Evolutionary conservation across 495 filamentous ascomycete genomes (phyloP).

Genomic region (Lasiosphaeria ovina): DNA sequence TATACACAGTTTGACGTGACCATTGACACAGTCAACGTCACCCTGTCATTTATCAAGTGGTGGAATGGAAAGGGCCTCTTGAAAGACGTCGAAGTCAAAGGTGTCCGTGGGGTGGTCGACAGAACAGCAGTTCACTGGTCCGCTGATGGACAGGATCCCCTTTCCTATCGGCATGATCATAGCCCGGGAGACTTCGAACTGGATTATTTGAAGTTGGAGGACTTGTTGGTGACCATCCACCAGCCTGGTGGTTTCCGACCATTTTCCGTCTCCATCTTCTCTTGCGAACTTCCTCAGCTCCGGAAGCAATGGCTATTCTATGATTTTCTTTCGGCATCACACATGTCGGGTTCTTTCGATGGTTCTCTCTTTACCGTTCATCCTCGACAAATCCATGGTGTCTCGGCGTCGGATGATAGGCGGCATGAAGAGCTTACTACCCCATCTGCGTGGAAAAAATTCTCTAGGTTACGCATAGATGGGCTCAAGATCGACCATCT

Average conservation of each 20-base stretch:
- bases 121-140: constrained; percentile 75
- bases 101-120: constrained; percentile 94
- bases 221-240: constrained; percentile 86
- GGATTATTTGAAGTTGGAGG: constrained; percentile 91
- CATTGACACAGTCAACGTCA: constrained; percentile 92
- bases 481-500: constrained; percentile 93
- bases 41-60: constrained; percentile 96
- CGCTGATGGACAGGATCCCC: constrained; percentile 73
- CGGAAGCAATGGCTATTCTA: constrained; percentile 97
- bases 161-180: constrained; percentile 82
- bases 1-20: constrained; percentile 98
- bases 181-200: constrained; percentile 94
- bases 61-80: constrained; percentile 93
- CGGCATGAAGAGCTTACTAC: constrained; percentile 42
- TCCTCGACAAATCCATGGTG: constrained; percentile 81
- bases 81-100: constrained; percentile 88
- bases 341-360: constrained; percentile 94
- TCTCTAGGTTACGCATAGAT: constrained; percentile 85
- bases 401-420: constrained; percentile 42
- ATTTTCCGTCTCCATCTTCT: constrained; percentile 91
- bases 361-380: constrained; percentile 97
- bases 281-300: constrained; percentile 87
- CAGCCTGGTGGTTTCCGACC: constrained; percentile 88
- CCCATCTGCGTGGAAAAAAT: constrained; percentile 81
- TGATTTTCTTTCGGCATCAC: constrained; percentile 91